Evolutionary conservation across 23 red algal species (phyloP), one percentile per base, ranked within the genome.

Genomic region (Gracilaria domingensis): DNA sequence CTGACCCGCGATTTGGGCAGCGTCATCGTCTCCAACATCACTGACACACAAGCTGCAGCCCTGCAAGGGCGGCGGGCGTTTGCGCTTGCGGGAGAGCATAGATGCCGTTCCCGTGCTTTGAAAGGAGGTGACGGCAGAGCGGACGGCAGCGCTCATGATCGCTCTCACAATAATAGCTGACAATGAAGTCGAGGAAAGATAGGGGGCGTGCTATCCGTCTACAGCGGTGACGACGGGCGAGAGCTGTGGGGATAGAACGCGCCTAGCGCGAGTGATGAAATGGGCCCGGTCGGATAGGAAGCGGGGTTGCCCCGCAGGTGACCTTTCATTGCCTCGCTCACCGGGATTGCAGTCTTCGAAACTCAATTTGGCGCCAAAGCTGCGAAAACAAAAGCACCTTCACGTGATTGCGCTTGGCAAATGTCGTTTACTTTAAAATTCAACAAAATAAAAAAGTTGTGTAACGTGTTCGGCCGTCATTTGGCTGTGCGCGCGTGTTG

Each of bases 1-100:
- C 20, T 73, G 67, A 6, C 36, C 33, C 11, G 38, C 67, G 35
- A 73, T 73, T 24, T 23, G 35, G 67, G 18, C 35, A 29, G 8
- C 44, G 8, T 73, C 67, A 44, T 73, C 67, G 9, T 39, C 11
- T 37, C 17, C 33, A 44, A 73, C 42, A 73, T 44, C 67, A 73
- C 13, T 29, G 38, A 73, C 67, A 16, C 67, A 73, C 20, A 73
- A 11, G 35, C 35, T 73, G 67, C 67, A 73, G 0, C 33, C 67
- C 4, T 73, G 67, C 17, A 73, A 16, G 23, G 67, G 35, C 20
- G 67, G 67, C 7, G 67, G 67, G 11, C 67, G 67, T 35, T 37
- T 35, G 12, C 67, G 67, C 21, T 73, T 73, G 1, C 67, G 67
- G 28, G 67, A 73, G 38, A 73, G 67, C 67, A 73, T 73, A 11